phyloP scores from a whole-genome alignment of 179 eudicot species.

The Corrigiola litoralis region DNA sequence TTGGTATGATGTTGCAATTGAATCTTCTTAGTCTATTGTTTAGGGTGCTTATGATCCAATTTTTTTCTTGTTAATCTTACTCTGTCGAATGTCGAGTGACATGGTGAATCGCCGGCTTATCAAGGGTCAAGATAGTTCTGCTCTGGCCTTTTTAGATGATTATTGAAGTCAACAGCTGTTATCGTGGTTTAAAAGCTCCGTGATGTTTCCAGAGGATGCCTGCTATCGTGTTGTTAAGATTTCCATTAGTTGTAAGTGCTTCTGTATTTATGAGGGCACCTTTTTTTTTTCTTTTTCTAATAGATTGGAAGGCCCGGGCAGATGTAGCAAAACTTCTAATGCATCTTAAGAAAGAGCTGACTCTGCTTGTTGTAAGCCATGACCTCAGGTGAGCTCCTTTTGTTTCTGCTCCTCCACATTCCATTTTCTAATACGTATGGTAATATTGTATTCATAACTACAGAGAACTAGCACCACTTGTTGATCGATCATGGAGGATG shows the following conservation, averaged over 20 bases:
- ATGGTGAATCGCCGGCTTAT: not conserved
- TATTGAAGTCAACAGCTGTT: not conserved
- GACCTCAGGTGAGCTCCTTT: conserved; percentile 71
- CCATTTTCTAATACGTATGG: not conserved
- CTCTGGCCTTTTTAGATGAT: conserved; percentile 1
- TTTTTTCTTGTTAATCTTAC: not conserved
- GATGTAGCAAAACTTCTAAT: conserved; percentile 85
- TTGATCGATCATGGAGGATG: conserved; percentile 94
- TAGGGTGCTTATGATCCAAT: too few species aligned
- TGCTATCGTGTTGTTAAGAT: not conserved
- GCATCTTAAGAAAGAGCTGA: conserved; percentile 70
- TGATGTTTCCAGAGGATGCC: not conserved
- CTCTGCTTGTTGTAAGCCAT: conserved; percentile 94
- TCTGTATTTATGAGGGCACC: conserved; percentile 1
- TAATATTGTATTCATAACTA: conserved; percentile 15
- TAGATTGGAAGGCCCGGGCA: conserved; percentile 99
- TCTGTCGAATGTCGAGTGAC: not conserved
- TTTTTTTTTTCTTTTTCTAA: conserved; percentile 9
- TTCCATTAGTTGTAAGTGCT: not conserved
- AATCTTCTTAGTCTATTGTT: too few species aligned
- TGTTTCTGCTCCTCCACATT: conserved; percentile 4
- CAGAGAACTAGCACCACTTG: conserved; percentile 83
- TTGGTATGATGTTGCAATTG: conserved; percentile 52
- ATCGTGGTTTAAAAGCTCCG: conserved; percentile 5
- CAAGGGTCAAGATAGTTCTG: not conserved